Conservation (phyloP, 495 filamentous ascomycete species). For the Delitschia confertaspora region DNA sequence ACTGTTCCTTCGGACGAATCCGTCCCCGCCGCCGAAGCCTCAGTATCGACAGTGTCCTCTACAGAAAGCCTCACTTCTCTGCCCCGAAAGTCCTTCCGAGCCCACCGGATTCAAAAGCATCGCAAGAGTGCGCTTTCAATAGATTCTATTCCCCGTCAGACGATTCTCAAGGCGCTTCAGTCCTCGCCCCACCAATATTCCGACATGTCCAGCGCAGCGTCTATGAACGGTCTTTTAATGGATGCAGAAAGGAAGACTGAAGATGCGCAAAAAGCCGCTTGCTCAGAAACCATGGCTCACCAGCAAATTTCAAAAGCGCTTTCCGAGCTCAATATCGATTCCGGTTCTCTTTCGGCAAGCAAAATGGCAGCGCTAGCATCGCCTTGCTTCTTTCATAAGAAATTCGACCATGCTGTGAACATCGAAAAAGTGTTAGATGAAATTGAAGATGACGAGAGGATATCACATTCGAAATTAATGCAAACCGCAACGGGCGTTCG, state of each 20-base stretch:
- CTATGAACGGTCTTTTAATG: slow-evolving; percentile 15
- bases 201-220: slow-evolving; percentile 40
- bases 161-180: slow-evolving; percentile 79
- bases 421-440: slow-evolving; percentile 92
- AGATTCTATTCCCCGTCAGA: slow-evolving; percentile 71
- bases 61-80: slow-evolving; percentile 19
- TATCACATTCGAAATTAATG: slow-evolving; percentile 84
- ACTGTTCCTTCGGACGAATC: background rate
- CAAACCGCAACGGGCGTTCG: slow-evolving; percentile 91
- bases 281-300: slow-evolving; percentile 10
- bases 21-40: background rate
- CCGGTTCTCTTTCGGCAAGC: slow-evolving; percentile 33
- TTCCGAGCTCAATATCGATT: slow-evolving; percentile 13
- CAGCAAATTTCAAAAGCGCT: slow-evolving; percentile 14
- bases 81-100: slow-evolving; percentile 37
- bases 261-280: slow-evolving; percentile 2
- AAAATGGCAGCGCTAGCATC: slow-evolving; percentile 63
- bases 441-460: slow-evolving; percentile 77
- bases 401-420: slow-evolving; percentile 92
- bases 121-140: slow-evolving; percentile 54
- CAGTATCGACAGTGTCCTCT: slow-evolving; percentile 11
- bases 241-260: slow-evolving; percentile 8
- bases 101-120: slow-evolving; percentile 39
- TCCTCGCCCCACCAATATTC: slow-evolving; percentile 58
- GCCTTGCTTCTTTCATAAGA: slow-evolving; percentile 94